phyloP scores from a whole-genome alignment of 768 basidiomycete genomes.

The Kwoniella sp. region DNA sequence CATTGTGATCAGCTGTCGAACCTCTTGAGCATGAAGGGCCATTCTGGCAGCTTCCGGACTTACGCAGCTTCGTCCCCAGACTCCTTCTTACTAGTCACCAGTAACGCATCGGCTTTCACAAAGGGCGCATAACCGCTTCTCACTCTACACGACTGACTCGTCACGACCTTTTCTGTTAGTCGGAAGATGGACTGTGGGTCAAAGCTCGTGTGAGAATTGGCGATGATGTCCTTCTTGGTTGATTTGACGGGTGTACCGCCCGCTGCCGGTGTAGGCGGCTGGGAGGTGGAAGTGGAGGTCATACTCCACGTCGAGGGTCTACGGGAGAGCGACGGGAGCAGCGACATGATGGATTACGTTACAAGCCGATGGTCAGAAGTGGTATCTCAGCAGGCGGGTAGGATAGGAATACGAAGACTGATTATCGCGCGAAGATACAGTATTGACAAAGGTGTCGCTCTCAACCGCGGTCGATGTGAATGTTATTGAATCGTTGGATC shows the following conservation, averaged over 20 bases:
- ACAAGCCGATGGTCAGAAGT: no score
- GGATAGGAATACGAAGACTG: no score
- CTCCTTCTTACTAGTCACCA: slow-evolving; percentile 22
- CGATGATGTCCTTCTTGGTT: background rate
- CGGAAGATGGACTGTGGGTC: slow-evolving; percentile 22
- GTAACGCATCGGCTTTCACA: slow-evolving; percentile 22
- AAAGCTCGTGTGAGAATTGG: slow-evolving; percentile 5
- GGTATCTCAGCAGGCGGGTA: no score
- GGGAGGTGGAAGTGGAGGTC: slow-evolving; percentile 13
- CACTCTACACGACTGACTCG: slow-evolving; percentile 26
- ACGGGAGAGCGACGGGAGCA: slow-evolving; percentile 17
- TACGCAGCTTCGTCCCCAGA: slow-evolving; percentile 23
- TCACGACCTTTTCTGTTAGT: slow-evolving; percentile 21
- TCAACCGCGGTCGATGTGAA: no score
- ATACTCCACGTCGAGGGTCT: slow-evolving; percentile 14
- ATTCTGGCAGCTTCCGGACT: slow-evolving; percentile 1
- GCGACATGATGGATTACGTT: slow-evolving; percentile 15
- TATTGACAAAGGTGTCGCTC: slow-evolving; percentile 1
- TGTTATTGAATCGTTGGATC: background rate
- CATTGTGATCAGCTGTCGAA: background rate
- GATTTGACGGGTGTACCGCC: background rate
- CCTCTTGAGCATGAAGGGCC: background rate
- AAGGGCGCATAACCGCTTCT: slow-evolving; percentile 24
- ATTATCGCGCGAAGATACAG: no score
- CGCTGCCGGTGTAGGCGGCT: slow-evolving; percentile 15